Evolutionary conservation across 164 flowering plant genomes (phyloP), one percentile per base, ranked within the genome.

Genomic region (Echeveria elegans): DNA sequence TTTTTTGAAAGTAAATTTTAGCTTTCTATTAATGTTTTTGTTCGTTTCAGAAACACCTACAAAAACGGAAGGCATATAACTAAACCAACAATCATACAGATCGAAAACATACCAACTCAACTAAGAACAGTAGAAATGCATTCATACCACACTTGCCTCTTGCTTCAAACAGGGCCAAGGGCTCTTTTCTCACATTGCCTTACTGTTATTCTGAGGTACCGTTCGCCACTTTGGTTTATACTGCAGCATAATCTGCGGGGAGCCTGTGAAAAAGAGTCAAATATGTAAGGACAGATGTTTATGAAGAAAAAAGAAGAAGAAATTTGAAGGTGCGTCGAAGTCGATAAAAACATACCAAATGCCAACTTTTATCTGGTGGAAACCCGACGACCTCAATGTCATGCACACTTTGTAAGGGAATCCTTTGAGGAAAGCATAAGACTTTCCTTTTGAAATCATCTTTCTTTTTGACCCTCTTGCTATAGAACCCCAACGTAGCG

Each of bases 201-300:
- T 19, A 83, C 89, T 58, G 66, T 65, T 30, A 85, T 66, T 74
- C 69, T 72, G 65, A 82, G 76, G 62, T 38, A 15, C 26, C 76
- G 78, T 63, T 74, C 78, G 31, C 64, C 69, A 6, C 77, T 72
- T 71, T 72, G 78, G 71, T 74, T 79, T 18, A 74, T 34, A 70
- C 72, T 73, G 78, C 87, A 85, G 72, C 89, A 85, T 8, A 82
- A 69, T 43, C 89, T 66, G 23, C 85, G 79, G 0, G 87, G 89
- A 43, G 68, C 77, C 86, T 85, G 68, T 45, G 53, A 64, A 67
- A 29, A 67, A n/a, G 15, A n/a, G 10, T 40, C 56, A 15, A 26
- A 69, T n/a, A 64, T 7, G 60, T 52, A 29, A 19, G 19, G 21
- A 36, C 56, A 37, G 16, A 63, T 0, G 11, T 14, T 40, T 24